A percentile compares a stretch with the other conserved stretches of the same genome.
Evolutionary conservation across 2,329 filamentous ascomycete species (phyloP).

Genomic region (Scleromitrula shiraiana): DNA sequence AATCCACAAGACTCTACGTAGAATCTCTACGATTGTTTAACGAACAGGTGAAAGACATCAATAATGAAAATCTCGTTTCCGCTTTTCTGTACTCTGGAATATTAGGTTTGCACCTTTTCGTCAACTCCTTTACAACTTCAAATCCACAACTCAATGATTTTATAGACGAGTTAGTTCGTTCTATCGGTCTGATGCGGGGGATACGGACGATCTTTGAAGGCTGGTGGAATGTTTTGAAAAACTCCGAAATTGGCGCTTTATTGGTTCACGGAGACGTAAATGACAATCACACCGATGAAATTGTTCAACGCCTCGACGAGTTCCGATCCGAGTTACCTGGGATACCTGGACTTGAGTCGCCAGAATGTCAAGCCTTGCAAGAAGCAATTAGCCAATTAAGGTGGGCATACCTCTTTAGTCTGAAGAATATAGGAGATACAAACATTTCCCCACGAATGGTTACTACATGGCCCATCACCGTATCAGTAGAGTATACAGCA

Average conservation of each 20-base stretch:
- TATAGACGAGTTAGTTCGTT: conserved; percentile 25
- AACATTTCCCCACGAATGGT: conserved; percentile 13
- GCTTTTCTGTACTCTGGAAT: conserved; percentile 28
- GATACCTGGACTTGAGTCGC: not conserved
- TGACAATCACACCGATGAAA: conserved; percentile 8
- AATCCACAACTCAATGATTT: conserved; percentile 26
- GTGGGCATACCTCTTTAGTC: conserved; percentile 14
- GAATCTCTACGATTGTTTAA: conserved; percentile 28
- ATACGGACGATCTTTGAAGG: conserved; percentile 19
- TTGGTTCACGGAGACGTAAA: conserved; percentile 12
- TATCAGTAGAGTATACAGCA: conserved; percentile 27
- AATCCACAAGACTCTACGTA: conserved; percentile 29
- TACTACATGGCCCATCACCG: conserved; percentile 32
- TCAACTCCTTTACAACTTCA: conserved; percentile 29
- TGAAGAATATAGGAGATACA: not conserved
- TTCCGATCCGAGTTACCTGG: not conserved
- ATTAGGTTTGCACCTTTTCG: conserved; percentile 32
- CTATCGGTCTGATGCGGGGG: conserved; percentile 24
- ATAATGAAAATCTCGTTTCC: conserved; percentile 19
- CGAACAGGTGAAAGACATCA: conserved; percentile 16
- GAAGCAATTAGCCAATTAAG: conserved; percentile 12
- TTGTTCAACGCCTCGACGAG: not conserved
- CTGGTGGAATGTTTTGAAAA: conserved; percentile 20
- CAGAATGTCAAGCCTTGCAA: conserved; percentile 1
- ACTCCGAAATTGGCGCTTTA: conserved; percentile 22